A percentile compares a stretch with the other conserved stretches of the same genome.
Evolutionary conservation across 345 rosid species (phyloP).

Genomic region (Eucalyptus tenuipes): DNA sequence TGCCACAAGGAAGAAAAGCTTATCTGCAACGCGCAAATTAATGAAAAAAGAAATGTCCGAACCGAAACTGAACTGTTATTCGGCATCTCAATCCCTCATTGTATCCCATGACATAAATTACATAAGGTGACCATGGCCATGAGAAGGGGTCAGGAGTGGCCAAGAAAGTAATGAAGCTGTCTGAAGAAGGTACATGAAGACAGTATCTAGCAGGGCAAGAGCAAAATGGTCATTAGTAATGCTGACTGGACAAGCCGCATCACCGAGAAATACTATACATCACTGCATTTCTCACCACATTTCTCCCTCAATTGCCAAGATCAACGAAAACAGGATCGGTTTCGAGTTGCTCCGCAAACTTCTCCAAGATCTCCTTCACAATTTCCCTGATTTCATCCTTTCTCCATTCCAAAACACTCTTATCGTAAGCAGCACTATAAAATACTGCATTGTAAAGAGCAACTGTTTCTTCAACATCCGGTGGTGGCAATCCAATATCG

Average conservation of each 20-base stretch:
- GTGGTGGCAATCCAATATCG: slow-evolving; percentile 67
- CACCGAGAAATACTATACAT: neutral
- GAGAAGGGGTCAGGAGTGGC: neutral
- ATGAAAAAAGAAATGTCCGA: neutral
- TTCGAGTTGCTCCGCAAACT: slow-evolving; percentile 51
- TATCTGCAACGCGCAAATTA: neutral
- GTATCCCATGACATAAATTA: neutral
- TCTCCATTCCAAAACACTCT: slow-evolving; percentile 1
- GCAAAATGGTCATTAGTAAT: neutral
- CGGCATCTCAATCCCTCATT: neutral
- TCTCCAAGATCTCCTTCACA: slow-evolving; percentile 38
- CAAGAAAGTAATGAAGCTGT: neutral
- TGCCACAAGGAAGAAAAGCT: neutral
- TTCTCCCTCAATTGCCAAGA: slow-evolving; percentile 9
- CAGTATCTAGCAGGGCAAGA: neutral
- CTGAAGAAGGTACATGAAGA: neutral
- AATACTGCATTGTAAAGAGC: slow-evolving; percentile 45
- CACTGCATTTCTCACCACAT: neutral
- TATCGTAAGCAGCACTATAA: slow-evolving; percentile 12
- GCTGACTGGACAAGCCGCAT: neutral
- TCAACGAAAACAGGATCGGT: slow-evolving; percentile 37
- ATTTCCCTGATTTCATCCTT: slow-evolving; percentile 17
- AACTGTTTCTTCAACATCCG: slow-evolving; percentile 45
- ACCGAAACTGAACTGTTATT: neutral
- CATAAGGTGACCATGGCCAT: neutral